Evolutionary conservation across 2,329 filamentous ascomycete species (phyloP).

Genomic region (Pleoardoris graminearum): DNA sequence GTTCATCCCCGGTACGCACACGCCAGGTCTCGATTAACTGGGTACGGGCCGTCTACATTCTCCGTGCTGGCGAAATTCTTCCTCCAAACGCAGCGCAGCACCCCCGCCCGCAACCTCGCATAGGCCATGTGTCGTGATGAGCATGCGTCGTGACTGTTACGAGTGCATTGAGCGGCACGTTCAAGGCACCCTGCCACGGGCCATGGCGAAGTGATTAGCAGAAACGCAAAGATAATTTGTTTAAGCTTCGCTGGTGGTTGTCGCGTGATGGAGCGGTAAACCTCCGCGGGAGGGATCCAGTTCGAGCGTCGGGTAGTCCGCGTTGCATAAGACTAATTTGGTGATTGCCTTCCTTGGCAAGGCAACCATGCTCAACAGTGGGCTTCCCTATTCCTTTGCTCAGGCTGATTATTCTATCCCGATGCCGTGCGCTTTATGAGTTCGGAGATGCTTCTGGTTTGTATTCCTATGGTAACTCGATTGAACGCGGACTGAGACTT

Average conservation of each 20-base stretch:
- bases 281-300: background rate
- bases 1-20: slow-evolving; percentile 15
- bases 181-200: background rate
- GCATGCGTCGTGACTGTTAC: background rate
- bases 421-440: background rate
- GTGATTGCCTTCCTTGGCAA: background rate
- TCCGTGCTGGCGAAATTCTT: slow-evolving; percentile 7
- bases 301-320: slow-evolving; percentile 1
- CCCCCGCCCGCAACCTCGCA: background rate
- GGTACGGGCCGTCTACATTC: slow-evolving; percentile 8
- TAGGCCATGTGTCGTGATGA: background rate
- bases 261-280: slow-evolving; percentile 5
- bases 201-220: background rate
- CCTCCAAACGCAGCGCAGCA: slow-evolving; percentile 5
- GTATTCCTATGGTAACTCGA: background rate
- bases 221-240: background rate
- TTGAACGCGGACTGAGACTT: background rate
- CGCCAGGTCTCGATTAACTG: slow-evolving; percentile 5
- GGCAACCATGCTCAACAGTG: background rate
- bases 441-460: background rate
- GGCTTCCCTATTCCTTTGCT: background rate
- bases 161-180: background rate
- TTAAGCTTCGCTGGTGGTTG: background rate
- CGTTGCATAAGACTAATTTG: background rate
- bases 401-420: background rate